Percentiles rank a stretch among this genome's conserved stretches.
Evolutionary conservation across 768 basidiomycete genomes (phyloP).

Genomic region (Plicaturopsis crispa): DNA sequence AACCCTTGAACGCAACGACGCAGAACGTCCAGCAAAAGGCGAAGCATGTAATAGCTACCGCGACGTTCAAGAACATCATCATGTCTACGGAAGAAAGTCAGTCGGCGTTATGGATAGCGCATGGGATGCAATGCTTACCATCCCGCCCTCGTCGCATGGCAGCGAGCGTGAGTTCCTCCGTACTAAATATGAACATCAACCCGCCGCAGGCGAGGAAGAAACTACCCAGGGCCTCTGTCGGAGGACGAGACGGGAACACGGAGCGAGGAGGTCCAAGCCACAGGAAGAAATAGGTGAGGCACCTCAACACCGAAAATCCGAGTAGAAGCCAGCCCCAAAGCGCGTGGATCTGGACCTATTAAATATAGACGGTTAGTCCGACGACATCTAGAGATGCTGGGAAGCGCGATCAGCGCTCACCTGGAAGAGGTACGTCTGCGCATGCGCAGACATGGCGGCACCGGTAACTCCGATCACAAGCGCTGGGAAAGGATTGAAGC

Average conservation of each 20-base stretch:
- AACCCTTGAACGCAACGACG: conserved; percentile 78
- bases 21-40: conserved; percentile 79
- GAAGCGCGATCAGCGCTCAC: conserved; percentile 19
- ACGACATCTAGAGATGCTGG: neutral
- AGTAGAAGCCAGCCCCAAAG: conserved; percentile 89
- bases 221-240: conserved; percentile 84
- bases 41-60: conserved; percentile 80
- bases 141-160: conserved; percentile 89
- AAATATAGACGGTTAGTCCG: neutral
- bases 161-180: conserved; percentile 82
- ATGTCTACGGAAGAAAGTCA: conserved; percentile 50
- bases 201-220: conserved; percentile 89
- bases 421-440: conserved; percentile 87
- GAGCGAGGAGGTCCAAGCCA: conserved; percentile 83
- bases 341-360: conserved; percentile 77
- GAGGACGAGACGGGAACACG: conserved; percentile 85
- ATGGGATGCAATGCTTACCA: conserved; percentile 34
- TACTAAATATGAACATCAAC: conserved; percentile 81
- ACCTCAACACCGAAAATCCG: conserved; percentile 71
- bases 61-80: conserved; percentile 85
- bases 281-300: conserved; percentile 90
- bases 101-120: conserved; percentile 2
- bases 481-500: conserved; percentile 91
- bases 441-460: conserved; percentile 88
- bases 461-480: conserved; percentile 92